Evolutionary conservation across 768 basidiomycete species (phyloP).

Genomic region (Lactarius indigo): DNA sequence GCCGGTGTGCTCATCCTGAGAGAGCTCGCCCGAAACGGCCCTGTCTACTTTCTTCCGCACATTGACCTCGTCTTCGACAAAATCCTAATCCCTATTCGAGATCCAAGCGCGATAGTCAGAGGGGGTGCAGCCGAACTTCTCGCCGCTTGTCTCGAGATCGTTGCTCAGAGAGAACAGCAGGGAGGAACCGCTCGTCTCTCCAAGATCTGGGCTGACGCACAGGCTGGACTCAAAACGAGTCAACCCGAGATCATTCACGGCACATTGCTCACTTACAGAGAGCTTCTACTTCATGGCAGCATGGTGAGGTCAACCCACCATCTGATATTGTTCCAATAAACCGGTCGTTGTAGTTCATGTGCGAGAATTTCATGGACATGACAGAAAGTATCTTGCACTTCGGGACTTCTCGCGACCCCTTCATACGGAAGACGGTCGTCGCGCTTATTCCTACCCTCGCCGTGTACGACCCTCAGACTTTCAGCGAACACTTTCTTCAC

Average conservation of each 20-base stretch:
- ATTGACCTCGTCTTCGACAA: slow-evolving; percentile 88
- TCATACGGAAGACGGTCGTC: slow-evolving; percentile 92
- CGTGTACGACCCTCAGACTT: slow-evolving; percentile 89
- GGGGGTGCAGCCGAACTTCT: slow-evolving; percentile 92
- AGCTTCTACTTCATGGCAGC: slow-evolving; percentile 88
- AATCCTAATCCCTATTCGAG: slow-evolving; percentile 85
- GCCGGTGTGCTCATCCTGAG: slow-evolving; percentile 92
- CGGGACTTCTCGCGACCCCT: slow-evolving; percentile 79
- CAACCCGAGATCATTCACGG: slow-evolving; percentile 92
- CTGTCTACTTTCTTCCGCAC: slow-evolving; percentile 82
- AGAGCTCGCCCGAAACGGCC: slow-evolving; percentile 87
- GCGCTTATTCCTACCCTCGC: slow-evolving; percentile 93
- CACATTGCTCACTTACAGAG: slow-evolving; percentile 85
- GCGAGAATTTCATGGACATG: slow-evolving; percentile 77
- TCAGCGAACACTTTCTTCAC: slow-evolving; percentile 87
- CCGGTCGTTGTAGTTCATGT: slow-evolving; percentile 64
- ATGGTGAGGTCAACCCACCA: slow-evolving; percentile 56
- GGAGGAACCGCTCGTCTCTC: slow-evolving; percentile 60
- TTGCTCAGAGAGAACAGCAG: slow-evolving; percentile 70
- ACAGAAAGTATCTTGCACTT: slow-evolving; percentile 89
- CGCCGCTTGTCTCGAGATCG: slow-evolving; percentile 89
- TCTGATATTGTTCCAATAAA: background rate
- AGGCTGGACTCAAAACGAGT: slow-evolving; percentile 70
- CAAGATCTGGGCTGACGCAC: slow-evolving; percentile 88
- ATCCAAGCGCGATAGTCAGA: slow-evolving; percentile 83